These are phyloP conservation scores for Austroboletus rostrupii DNA, from an alignment of 1,284 basidiomycete genomes.

Conservation along the genomic window DNA sequence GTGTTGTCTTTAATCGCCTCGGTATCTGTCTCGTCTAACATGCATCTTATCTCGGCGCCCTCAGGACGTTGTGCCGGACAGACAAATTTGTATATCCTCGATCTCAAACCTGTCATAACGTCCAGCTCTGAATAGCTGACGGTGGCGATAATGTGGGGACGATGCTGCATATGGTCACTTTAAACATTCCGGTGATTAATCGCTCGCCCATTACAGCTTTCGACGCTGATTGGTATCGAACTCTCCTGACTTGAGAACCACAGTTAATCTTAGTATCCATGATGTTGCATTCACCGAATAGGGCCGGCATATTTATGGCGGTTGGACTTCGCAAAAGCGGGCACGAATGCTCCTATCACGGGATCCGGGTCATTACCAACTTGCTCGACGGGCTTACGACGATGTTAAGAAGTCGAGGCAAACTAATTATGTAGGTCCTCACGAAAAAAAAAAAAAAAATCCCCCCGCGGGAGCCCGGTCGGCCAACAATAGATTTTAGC, in stretches of 20 bases:
- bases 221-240: not conserved
- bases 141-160: conserved; percentile 4
- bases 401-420: not conserved
- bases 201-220: not conserved
- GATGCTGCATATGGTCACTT: conserved; percentile 6
- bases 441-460: no score
- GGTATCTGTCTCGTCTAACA: not conserved
- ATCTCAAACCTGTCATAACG: not conserved
- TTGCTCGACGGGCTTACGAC: not conserved
- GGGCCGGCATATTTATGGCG: no score
- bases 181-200: conserved; percentile 6
- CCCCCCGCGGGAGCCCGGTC: not conserved
- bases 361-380: not conserved
- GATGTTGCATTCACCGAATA: no score
- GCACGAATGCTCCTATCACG: not conserved
- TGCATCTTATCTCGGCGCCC: conserved; percentile 1
- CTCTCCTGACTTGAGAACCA: not conserved
- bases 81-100: not conserved
- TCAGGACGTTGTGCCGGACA: not conserved
- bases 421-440: not conserved
- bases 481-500: not conserved
- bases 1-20: conserved; percentile 2
- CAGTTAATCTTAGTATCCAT: no score
- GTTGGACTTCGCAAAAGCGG: not conserved
- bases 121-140: not conserved